phyloP scores from a whole-genome alignment of 768 basidiomycete genomes.

The Trametes meyenii region DNA sequence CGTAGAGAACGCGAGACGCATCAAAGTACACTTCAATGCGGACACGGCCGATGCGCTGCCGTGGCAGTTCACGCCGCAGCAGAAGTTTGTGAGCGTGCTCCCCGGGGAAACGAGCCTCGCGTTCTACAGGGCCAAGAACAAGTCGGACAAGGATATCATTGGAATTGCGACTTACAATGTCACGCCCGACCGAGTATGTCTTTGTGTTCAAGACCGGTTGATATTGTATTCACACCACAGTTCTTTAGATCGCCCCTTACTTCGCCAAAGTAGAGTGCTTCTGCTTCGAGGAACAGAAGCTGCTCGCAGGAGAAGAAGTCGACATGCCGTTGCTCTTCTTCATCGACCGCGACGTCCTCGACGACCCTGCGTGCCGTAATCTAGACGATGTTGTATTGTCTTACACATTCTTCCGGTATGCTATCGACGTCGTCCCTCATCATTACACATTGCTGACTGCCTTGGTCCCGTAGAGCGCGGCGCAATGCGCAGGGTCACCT shows the following conservation, averaged over 20 bases:
- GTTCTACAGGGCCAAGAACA: constrained; percentile 94
- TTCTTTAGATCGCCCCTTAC: constrained; percentile 88
- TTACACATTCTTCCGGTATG: constrained; percentile 96
- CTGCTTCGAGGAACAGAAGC: constrained; percentile 98
- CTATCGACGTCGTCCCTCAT: not conserved
- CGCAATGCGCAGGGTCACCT: constrained; percentile 84
- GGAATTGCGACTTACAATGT: constrained; percentile 99
- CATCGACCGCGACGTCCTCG: constrained; percentile 95
- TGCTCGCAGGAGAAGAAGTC: constrained; percentile 93
- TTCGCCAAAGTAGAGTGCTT: constrained; percentile 99
- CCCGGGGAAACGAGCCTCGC: constrained; percentile 96
- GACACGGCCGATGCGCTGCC: constrained; percentile 87
- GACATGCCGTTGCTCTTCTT: constrained; percentile 99
- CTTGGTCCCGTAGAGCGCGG: constrained; percentile 61
- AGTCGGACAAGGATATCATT: constrained; percentile 83
- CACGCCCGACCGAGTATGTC: constrained; percentile 89
- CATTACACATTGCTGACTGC: constrained; percentile 1
- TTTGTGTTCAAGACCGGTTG: not conserved
- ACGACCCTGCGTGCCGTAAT: constrained; percentile 86
- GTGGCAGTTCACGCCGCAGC: constrained; percentile 92
- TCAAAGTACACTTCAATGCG: constrained; percentile 96
- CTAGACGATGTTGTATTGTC: constrained; percentile 92
- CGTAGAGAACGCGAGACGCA: constrained; percentile 64
- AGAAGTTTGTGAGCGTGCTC: constrained; percentile 85
- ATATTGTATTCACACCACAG: not conserved